These are phyloP conservation scores for Camelina sativa DNA, from an alignment of 345 rosid species.

Conservation along the genomic window DNA sequence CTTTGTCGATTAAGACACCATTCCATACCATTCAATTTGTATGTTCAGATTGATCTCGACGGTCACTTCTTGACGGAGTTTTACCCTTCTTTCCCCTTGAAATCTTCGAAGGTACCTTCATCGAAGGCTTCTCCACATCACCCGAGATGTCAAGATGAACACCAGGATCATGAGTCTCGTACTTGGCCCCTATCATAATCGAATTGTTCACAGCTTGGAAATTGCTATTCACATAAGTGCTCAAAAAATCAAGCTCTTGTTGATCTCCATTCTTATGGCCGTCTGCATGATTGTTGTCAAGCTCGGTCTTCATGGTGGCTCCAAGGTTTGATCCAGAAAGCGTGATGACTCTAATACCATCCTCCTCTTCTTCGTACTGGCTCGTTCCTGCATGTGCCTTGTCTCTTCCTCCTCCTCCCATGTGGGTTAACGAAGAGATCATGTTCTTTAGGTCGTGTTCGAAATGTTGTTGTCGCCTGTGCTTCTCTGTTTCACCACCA, in stretches of 20 bases:
- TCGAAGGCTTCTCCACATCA: conserved; percentile 42
- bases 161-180: conserved; percentile 85
- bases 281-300: conserved; percentile 51
- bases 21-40: conserved; percentile 24
- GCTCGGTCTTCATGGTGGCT: conserved; percentile 70
- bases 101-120: conserved; percentile 15
- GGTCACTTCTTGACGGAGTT: conserved; percentile 20
- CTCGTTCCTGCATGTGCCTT: conserved; percentile 50
- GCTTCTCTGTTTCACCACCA: conserved; percentile 38
- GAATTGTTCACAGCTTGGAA: conserved; percentile 94
- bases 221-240: conserved; percentile 83
- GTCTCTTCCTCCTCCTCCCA: conserved; percentile 36
- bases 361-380: conserved; percentile 45
- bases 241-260: conserved; percentile 51
- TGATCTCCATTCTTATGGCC: conserved; percentile 23
- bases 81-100: conserved; percentile 36
- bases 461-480: conserved; percentile 34
- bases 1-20: conserved; percentile 20
- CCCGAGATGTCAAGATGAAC: conserved; percentile 78
- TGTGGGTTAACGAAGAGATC: conserved; percentile 38
- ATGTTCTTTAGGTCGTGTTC: conserved; percentile 38
- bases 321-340: conserved; percentile 83
- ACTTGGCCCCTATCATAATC: conserved; percentile 67
- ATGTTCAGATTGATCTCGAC: conserved; percentile 29
- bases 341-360: conserved; percentile 60